These are phyloP conservation scores for Reticulascus tulasneorum DNA, from an alignment of 2,329 filamentous ascomycete species.

Conservation along the genomic window DNA sequence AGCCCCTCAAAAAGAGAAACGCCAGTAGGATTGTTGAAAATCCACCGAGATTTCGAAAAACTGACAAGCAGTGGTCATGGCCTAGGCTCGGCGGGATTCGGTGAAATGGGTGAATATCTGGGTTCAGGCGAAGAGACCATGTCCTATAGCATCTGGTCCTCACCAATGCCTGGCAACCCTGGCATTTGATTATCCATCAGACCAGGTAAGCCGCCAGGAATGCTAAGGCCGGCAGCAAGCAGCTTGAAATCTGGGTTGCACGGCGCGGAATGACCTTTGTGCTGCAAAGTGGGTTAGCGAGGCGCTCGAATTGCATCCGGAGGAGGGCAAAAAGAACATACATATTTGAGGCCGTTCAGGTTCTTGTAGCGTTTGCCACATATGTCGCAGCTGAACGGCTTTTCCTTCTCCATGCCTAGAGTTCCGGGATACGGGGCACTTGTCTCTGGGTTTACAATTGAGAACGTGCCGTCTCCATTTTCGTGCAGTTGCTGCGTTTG, in stretches of 20 bases:
- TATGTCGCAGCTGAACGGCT: slow-evolving; percentile 94
- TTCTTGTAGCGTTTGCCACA: slow-evolving; percentile 99
- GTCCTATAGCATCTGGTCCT: slow-evolving; percentile 34
- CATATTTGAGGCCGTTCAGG: slow-evolving; percentile 94
- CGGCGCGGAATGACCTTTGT: slow-evolving; percentile 78
- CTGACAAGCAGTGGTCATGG: too few species aligned
- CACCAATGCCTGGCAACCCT: slow-evolving; percentile 38
- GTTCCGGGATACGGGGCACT: slow-evolving; percentile 93
- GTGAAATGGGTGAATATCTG: too few species aligned
- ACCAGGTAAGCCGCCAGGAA: slow-evolving; percentile 24
- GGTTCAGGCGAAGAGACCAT: too few species aligned
- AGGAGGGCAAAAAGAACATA: slow-evolving; percentile 36
- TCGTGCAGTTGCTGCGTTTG: slow-evolving; percentile 95
- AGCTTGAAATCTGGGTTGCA: slow-evolving; percentile 77
- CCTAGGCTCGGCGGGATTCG: too few species aligned
- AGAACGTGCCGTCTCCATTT: slow-evolving; percentile 95
- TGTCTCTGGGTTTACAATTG: slow-evolving; percentile 95
- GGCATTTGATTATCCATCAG: slow-evolving; percentile 19
- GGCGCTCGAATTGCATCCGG: not conserved
- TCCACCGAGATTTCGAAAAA: too few species aligned
- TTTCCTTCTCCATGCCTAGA: slow-evolving; percentile 99
- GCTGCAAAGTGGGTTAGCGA: slow-evolving; percentile 33
- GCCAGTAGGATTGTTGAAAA: too few species aligned
- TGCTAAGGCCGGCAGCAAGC: slow-evolving; percentile 39
- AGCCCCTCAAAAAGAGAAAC: too few species aligned